Evolutionary conservation across 306 rosid genomes (phyloP), one percentile per base, ranked within the genome.

Genomic region (Cyclanthera cordifolia): DNA sequence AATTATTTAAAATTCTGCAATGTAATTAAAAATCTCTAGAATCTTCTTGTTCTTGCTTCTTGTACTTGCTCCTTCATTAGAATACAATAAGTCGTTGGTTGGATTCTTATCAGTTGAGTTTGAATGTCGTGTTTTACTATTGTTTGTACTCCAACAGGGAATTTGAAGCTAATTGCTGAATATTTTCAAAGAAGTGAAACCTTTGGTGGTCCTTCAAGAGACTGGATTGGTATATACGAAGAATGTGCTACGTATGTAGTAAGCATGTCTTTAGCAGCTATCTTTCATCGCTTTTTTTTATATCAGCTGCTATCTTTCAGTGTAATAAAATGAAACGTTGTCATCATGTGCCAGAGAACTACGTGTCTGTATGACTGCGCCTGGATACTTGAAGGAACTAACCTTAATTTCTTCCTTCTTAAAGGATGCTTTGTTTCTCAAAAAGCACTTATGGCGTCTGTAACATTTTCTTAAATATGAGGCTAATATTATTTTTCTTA

Each of bases 181-280:
- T 91, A 91, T 71, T 91, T 91, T 80, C 97, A 91, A 80, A 84
- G 49, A 77, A 91, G 92, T 83, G 96, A 91, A 87, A 78, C 86
- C 71, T 68, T 91, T 43, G 97, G 97, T 23, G 95, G 97, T 73
- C 87, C 95, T 61, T 41, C 88, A n/a, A 83, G 84, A 79, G 97
- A 91, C 71, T 89, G 97, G 97, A 74, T 87, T 8, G 97, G 96
- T 39, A 81, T 91, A 67, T 91, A 91, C 54, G 90, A 91, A 89
- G 97, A 91, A 81, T 91, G 97, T 80, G 81, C 97, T 32, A 85
- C 80, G 97, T 91, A 87, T 58, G 75, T 72, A 64, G 21, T 25
- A 25, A 30, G 9, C 46, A 0, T 55, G 14, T 25, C 32, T 55
- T 27, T 55, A 21, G 34, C 37, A 20, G 13, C 34, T 43, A 64